Base-by-base conservation (phyloP, 2,329 filamentous ascomycete genomes). In the Apiospora pterosperma region DNA sequence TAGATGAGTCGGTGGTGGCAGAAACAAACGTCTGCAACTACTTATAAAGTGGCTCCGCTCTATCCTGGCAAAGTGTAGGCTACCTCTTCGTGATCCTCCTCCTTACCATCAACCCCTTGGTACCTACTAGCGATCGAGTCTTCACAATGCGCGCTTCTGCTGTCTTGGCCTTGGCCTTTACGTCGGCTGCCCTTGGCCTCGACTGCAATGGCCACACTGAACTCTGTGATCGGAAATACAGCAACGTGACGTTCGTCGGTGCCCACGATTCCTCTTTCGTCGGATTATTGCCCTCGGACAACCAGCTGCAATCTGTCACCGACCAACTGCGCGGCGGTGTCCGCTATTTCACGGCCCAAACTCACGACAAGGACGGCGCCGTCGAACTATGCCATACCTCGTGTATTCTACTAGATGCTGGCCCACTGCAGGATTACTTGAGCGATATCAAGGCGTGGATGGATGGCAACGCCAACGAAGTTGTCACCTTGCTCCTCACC, bases 231-330 rank as follows among this genome's bases (percentile, higher is more conserved):
- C 82, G 84, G 42, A 76, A 74, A 48, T 90, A 90, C 77, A 85
- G 86, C 67, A 81, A 88, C 41, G 74, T 90, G 63, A 84, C 84
- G n/a, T 84, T 85, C 65, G 77, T 89, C 21, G 90, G 88, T 28
- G 82, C 89, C 7, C 90, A 92, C 76, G 84, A 92, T 77, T 85
- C 84, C 16, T 83, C 87, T 41, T 91, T 91, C 71, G 83, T 89
- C 44, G 87, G 89, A 44, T 69, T 79, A 61, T 70, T 82, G 10
- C 80, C 81, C 1, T 76, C 81, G 64, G 77, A 89, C 66, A 89
- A 90, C 75, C 89, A 92, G 72, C 84, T 85, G 67, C 79, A 87
- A 61, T 81, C 83, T 5, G 82, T 88, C 28, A 82, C 82, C 28
- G 76, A 78, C 2, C 88, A 91, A 72, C 80, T 92, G 11, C 76